These are phyloP conservation scores for Alloteropsis semialata DNA, from an alignment of 176 grass and related monocot genomes.

Conservation along the genomic window DNA sequence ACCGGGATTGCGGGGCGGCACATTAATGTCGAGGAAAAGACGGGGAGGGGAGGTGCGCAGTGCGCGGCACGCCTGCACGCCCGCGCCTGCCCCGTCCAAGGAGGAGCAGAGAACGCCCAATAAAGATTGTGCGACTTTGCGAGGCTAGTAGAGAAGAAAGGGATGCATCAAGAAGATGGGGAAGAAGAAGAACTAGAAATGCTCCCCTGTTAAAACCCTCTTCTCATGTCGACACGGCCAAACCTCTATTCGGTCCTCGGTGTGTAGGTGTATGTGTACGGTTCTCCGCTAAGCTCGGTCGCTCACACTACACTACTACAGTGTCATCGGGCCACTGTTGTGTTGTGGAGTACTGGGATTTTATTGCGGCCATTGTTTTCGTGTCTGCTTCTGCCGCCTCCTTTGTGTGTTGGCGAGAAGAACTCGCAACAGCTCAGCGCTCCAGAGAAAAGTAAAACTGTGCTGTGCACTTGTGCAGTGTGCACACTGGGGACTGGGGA, in stretches of 20 bases:
- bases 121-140: constrained; percentile 20
- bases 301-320: background rate
- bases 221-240: background rate
- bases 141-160: background rate
- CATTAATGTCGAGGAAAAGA: constrained; percentile 30
- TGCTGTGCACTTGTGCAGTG: too few species aligned
- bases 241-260: background rate
- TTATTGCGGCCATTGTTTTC: background rate
- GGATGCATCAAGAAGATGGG: background rate
- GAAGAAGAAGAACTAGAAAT: background rate
- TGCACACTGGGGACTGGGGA: too few species aligned
- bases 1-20: constrained; percentile 2
- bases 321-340: background rate
- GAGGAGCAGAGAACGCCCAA: background rate
- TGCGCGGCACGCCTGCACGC: too few species aligned
- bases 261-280: background rate
- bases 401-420: background rate
- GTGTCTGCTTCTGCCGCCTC: background rate
- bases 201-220: background rate
- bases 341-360: background rate
- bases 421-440: background rate
- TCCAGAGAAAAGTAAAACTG: background rate
- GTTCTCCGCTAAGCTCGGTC: background rate
- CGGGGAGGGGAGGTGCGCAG: background rate
- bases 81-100: constrained; percentile 17